Percentiles rank a stretch among this genome's conserved stretches.
phyloP scores from a whole-genome alignment of 1,284 basidiomycete species.

The Bjerkandera adusta region DNA sequence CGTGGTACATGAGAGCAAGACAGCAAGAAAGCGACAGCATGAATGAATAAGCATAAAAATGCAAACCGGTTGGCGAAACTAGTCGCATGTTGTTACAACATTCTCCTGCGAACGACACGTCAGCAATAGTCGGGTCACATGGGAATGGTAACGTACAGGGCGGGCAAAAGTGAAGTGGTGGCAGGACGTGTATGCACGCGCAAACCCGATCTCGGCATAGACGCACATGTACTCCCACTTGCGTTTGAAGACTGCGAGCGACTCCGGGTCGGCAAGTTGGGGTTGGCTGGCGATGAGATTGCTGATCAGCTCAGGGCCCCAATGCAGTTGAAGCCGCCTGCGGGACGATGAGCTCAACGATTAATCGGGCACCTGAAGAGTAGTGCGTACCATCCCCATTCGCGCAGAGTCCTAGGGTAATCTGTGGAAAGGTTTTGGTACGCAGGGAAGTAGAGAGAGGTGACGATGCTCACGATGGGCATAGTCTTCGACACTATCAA shows the following conservation, averaged over 20 bases:
- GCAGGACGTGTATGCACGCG: constrained; percentile 16
- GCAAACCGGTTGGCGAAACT: no score
- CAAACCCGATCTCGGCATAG: constrained; percentile 20
- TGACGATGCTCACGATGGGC: constrained; percentile 35
- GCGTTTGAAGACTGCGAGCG: constrained; percentile 15
- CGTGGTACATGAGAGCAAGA: no score
- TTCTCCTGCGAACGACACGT: constrained; percentile 2
- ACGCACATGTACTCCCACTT: constrained; percentile 22
- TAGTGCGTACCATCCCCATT: constrained; percentile 35
- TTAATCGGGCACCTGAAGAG: background rate
- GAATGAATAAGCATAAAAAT: no score
- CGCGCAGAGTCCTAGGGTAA: constrained; percentile 49
- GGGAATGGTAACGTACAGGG: constrained; percentile 10
- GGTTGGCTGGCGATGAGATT: constrained; percentile 13
- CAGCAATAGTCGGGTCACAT: background rate
- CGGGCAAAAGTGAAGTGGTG: constrained; percentile 17
- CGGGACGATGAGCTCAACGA: background rate
- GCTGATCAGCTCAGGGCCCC: constrained; percentile 9
- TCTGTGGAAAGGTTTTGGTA: constrained; percentile 22
- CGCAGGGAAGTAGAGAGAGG: background rate
- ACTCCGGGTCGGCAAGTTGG: constrained; percentile 6
- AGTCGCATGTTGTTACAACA: constrained; percentile 1
- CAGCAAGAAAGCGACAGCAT: no score
- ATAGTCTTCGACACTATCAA: constrained; percentile 43
- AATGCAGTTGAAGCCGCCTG: constrained; percentile 14